These are phyloP conservation scores for Pythium coloratum DNA, from an alignment of 352 stramenopile species.

Conservation along the genomic window DNA sequence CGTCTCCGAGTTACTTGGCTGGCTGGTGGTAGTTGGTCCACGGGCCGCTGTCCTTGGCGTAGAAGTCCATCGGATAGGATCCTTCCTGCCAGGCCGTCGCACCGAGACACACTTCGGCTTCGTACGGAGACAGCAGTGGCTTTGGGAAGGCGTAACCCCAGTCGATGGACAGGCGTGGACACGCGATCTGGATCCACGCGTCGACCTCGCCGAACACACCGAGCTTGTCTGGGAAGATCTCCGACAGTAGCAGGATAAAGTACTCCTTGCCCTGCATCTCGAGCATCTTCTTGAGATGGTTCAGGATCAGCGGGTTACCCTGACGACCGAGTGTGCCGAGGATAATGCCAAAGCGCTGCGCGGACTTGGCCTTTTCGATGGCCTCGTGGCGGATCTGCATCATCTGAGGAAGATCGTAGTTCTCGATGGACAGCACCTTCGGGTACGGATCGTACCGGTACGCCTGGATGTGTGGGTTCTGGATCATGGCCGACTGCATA, in stretches of 20 bases:
- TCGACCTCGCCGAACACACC: conserved; percentile 88
- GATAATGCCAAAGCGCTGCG: conserved; percentile 95
- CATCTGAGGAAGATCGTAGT: conserved; percentile 97
- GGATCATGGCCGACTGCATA: conserved; percentile 95
- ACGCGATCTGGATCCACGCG: conserved; percentile 99
- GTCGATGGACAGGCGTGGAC: conserved; percentile 97
- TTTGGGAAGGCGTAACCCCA: conserved; percentile 98
- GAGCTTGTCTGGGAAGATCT: conserved; percentile 96
- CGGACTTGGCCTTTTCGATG: conserved; percentile 70
- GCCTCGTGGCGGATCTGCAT: conserved; percentile 86
- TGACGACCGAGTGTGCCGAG: conserved; percentile 98
- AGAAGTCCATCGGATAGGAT: conserved; percentile 99
- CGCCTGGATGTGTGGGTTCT: conserved; percentile 94
- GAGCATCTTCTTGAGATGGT: conserved; percentile 90
- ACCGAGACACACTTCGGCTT: conserved; percentile 95
- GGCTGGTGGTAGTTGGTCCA: conserved; percentile 97
- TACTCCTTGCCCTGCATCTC: conserved; percentile 85
- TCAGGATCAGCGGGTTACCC: conserved; percentile 97
- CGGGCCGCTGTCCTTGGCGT: conserved; percentile 92
- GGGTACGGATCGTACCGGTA: conserved; percentile 99
- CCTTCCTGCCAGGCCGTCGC: conserved; percentile 83
- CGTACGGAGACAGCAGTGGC: conserved; percentile 97
- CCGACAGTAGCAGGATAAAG: conserved; percentile 96
- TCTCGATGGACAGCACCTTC: conserved; percentile 96
- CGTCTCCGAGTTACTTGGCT: conserved; percentile 6